These are phyloP conservation scores for Vigna nakashimae DNA, from an alignment of 306 rosid species.

Conservation along the genomic window DNA sequence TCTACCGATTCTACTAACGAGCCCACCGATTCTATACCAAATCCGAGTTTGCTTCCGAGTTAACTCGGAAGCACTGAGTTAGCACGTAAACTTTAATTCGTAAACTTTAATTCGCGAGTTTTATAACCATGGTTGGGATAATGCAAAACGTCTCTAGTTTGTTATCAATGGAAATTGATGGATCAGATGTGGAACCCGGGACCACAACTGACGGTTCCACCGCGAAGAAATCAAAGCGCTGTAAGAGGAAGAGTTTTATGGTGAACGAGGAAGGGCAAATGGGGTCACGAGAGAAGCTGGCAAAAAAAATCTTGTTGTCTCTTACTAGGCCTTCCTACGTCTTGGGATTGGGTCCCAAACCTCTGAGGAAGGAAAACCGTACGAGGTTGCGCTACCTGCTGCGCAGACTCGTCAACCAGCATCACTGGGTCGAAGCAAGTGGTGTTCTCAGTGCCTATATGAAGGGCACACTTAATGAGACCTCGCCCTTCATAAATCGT, in stretches of 20 bases:
- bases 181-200: slow-evolving; percentile 11
- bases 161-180: slow-evolving; percentile 30
- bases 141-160: too few species aligned
- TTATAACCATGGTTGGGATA: too few species aligned
- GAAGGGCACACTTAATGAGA: slow-evolving; percentile 58
- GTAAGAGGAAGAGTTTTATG: slow-evolving; percentile 53
- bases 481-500: slow-evolving; percentile 54
- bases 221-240: slow-evolving; percentile 10
- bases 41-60: too few species aligned
- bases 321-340: slow-evolving; percentile 68
- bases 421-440: slow-evolving; percentile 67
- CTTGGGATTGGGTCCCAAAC: slow-evolving; percentile 53
- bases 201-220: neutral
- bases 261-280: neutral
- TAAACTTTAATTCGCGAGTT: too few species aligned
- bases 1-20: too few species aligned
- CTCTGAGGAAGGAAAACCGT: slow-evolving; percentile 60
- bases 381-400: slow-evolving; percentile 50
- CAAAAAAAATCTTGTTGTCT: slow-evolving; percentile 51
- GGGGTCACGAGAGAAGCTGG: slow-evolving; percentile 35
- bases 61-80: too few species aligned
- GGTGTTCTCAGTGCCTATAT: slow-evolving; percentile 71
- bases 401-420: slow-evolving; percentile 54
- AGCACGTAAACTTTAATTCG: too few species aligned
- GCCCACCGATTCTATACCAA: too few species aligned